Evolutionary conservation across 2,329 filamentous ascomycete genomes (phyloP).

Genomic region (Neonectria faginata): DNA sequence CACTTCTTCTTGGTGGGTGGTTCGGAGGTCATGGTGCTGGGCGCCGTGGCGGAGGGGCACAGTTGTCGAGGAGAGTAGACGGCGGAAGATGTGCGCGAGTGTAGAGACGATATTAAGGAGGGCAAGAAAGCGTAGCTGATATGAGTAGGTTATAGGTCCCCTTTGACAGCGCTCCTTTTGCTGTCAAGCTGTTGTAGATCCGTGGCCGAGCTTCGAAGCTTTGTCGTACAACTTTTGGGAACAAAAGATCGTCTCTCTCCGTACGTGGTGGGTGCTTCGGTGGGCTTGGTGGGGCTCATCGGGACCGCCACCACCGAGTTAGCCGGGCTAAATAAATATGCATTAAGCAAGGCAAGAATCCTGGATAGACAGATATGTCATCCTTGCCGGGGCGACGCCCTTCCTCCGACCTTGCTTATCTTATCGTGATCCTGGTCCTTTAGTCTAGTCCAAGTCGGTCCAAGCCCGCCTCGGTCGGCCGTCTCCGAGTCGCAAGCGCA

Average conservation of each 20-base stretch:
- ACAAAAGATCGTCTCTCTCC: conserved; percentile 37
- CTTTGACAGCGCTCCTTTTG: not conserved
- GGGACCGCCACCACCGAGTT: conserved; percentile 11
- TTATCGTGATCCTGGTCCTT: conserved; percentile 13
- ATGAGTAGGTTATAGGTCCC: not conserved
- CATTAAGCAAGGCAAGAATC: not conserved
- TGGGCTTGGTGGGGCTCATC: conserved; percentile 30
- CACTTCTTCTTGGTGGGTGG: conserved; percentile 75
- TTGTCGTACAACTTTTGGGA: conserved; percentile 38
- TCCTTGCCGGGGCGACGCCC: not conserved
- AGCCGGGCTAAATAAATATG: conserved; percentile 1
- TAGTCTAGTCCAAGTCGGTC: conserved; percentile 1
- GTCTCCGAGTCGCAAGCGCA: conserved; percentile 14
- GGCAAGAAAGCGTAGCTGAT: not conserved
- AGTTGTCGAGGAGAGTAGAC: not conserved
- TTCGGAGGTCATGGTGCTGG: conserved; percentile 60
- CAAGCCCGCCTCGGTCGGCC: not conserved
- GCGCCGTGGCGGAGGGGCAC: conserved; percentile 8
- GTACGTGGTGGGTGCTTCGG: conserved; percentile 25
- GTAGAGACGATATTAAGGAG: not conserved
- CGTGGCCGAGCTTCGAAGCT: conserved; percentile 3
- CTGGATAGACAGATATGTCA: not conserved
- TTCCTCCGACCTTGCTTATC: conserved; percentile 11
- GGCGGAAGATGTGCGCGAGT: not conserved
- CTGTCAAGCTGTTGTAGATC: not conserved